Evolutionary conservation across 176 grass and related monocot genomes (phyloP), one percentile per base, ranked within the genome.

Genomic region (Juncus effusus): DNA sequence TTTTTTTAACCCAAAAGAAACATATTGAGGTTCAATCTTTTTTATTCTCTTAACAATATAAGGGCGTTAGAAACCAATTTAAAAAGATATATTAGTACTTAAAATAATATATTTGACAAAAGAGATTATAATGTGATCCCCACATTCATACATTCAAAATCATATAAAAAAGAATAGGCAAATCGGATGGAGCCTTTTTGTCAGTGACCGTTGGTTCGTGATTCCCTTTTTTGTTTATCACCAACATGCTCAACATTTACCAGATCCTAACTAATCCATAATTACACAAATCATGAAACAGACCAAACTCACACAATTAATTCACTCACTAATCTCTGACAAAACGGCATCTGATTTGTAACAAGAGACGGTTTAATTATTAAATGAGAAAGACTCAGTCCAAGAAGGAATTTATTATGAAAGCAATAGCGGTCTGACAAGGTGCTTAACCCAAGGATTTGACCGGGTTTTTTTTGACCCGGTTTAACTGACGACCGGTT

Each of bases 391-490:
- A 57, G 9, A 16, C 6, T 72, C 42, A 55, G 68, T 72, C 68
- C 52, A 72, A 6, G 39, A 42, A 19, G 19, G 67, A 59, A 59
- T 72, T 72, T 59, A 72, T 59, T 59, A 72, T 72, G 14, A 38
- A 72, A 40, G 68, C 67, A 72, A 50, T 3, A 35, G 35, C 36
- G 7, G 16, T 72, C 68, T 72, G 68, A 72, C 68, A 72, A 45
- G 68, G 68, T 59, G 39, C 68, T 59, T 72, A 59, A 59, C 54
- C 68, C 68, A 41, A 72, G 36, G 68, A 72, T 41, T 72, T 72
- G 68, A 72, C 68, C 53, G 68, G 54, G 42, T 59, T 57, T 47
- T 71, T 72, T 58, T 72, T 72, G 50, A 72, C 68, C 67, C 68
- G 67, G 67, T 71, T 58, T 72, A 72, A 72, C 68, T 72, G 53